phyloP scores from a whole-genome alignment of 1,284 basidiomycete genomes.

The Microbotryum scabiosae region DNA sequence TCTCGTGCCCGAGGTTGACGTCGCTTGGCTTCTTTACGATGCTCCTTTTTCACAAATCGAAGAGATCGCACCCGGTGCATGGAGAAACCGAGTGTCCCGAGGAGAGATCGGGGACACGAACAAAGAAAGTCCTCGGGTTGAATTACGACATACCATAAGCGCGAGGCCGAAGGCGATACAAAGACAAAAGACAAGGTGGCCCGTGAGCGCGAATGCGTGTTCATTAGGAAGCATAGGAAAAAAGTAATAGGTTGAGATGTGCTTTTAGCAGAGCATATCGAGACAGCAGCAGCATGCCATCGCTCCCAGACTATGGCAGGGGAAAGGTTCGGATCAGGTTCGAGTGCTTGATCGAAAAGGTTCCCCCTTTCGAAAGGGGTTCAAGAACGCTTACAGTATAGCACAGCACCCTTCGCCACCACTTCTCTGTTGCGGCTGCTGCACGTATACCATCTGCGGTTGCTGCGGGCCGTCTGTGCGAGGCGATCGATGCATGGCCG shows the following conservation, averaged over 20 bases:
- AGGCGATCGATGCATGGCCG: too few relatives aligned
- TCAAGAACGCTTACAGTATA: not conserved
- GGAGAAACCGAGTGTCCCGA: too few relatives aligned
- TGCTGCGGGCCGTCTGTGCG: not conserved
- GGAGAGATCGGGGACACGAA: not conserved
- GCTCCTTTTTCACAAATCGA: not conserved
- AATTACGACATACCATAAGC: not conserved
- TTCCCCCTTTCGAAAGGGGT: not conserved
- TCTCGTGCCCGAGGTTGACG: not conserved
- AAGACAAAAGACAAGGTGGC: not conserved
- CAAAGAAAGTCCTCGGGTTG: not conserved
- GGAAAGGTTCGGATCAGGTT: too few relatives aligned
- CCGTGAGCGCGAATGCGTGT: not conserved
- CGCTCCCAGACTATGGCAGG: not conserved
- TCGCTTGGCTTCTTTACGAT: too few relatives aligned
- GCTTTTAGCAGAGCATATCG: constrained; percentile 12
- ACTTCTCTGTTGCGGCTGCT: constrained; percentile 1
- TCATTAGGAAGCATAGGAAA: not conserved
- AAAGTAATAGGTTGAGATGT: not conserved
- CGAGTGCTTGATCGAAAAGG: not conserved
- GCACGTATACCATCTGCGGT: constrained; percentile 1
- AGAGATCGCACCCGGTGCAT: not conserved
- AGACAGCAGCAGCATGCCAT: constrained; percentile 13
- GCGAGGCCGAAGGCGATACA: not conserved
- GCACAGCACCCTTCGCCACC: constrained; percentile 11